These are phyloP conservation scores for Aspergillus asperescens DNA, from an alignment of 495 filamentous ascomycete species.

Conservation along the genomic window DNA sequence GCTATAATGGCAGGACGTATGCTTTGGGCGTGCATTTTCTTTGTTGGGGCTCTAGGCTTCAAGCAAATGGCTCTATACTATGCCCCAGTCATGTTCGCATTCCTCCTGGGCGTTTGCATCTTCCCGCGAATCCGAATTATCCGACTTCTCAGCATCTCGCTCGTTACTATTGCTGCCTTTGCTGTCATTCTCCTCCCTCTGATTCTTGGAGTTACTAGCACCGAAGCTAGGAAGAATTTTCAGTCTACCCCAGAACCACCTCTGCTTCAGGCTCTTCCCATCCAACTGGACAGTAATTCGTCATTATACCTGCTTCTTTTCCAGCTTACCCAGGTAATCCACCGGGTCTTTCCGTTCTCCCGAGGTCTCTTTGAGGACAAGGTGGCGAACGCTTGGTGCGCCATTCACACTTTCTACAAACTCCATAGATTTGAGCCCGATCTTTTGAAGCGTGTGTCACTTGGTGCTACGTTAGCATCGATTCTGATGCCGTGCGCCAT, in stretches of 20 bases:
- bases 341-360: constrained; percentile 91
- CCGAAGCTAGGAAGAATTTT: constrained; percentile 28
- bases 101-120: constrained; percentile 78
- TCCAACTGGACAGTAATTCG: constrained; percentile 56
- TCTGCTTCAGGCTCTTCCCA: constrained; percentile 52
- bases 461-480: constrained; percentile 66
- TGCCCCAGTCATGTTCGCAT: constrained; percentile 86
- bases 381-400: constrained; percentile 97
- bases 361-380: constrained; percentile 97
- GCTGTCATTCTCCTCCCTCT: constrained; percentile 69
- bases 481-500: constrained; percentile 74
- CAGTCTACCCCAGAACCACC: constrained; percentile 49
- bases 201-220: constrained; percentile 47
- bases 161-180: constrained; percentile 68
- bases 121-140: constrained; percentile 64
- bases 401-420: constrained; percentile 82
- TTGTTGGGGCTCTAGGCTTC: constrained; percentile 87
- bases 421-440: constrained; percentile 61
- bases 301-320: constrained; percentile 66
- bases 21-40: constrained; percentile 87
- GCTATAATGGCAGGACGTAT: constrained; percentile 79
- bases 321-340: constrained; percentile 72
- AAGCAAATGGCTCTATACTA: constrained; percentile 99
- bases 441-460: constrained; percentile 69
- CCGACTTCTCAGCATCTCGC: constrained; percentile 68